Percentiles rank a stretch among this genome's conserved stretches.
phyloP scores from a whole-genome alignment of 176 grass and related monocot genomes.

The Phyllostachys edulis region DNA sequence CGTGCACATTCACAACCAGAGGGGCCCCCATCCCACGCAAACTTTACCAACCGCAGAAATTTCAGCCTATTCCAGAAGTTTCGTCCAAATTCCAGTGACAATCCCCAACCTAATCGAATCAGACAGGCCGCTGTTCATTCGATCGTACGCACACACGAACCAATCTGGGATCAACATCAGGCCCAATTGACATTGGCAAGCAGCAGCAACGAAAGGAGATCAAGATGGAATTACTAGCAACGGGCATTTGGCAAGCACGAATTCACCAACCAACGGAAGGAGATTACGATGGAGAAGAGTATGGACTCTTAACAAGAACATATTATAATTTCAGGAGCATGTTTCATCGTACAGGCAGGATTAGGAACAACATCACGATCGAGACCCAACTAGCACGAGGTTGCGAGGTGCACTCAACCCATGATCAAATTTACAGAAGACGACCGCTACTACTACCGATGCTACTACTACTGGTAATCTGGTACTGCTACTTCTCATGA shows the following conservation, averaged over 20 bases:
- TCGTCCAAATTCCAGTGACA: not conserved
- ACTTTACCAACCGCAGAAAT: too few species aligned
- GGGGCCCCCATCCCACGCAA: too few species aligned
- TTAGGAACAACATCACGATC: not conserved
- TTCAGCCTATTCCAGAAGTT: not conserved
- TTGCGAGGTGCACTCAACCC: not conserved
- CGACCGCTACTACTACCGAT: not conserved
- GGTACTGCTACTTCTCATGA: too few species aligned
- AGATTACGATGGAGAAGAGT: not conserved
- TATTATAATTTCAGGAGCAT: not conserved
- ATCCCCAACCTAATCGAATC: not conserved
- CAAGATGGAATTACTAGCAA: not conserved
- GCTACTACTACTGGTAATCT: not conserved
- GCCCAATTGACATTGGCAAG: not conserved
- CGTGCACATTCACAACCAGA: too few species aligned
- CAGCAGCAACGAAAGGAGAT: not conserved
- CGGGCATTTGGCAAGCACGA: not conserved
- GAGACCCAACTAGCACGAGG: not conserved
- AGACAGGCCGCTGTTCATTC: too few species aligned
- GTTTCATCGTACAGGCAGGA: not conserved
- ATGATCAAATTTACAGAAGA: not conserved
- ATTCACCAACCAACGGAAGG: too few species aligned
- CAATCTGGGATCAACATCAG: too few species aligned
- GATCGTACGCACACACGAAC: too few species aligned
- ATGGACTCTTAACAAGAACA: not conserved